Base-by-base conservation (phyloP, 2,329 filamentous ascomycete species). In the Fusarium sp. region DNA sequence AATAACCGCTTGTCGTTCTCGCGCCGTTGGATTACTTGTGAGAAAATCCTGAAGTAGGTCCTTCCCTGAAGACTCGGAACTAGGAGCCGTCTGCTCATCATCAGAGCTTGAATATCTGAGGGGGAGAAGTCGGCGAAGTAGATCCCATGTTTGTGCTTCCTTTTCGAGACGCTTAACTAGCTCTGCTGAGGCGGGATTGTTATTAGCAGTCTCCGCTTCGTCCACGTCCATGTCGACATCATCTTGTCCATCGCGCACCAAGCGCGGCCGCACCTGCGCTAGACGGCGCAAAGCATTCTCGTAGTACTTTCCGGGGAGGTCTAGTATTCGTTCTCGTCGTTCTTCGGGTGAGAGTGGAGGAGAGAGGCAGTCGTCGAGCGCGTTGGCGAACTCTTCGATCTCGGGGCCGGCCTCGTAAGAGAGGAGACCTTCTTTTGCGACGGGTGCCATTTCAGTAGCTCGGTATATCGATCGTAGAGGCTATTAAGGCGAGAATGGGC, bases 81-180 rank as follows among this genome's bases (percentile, higher is more conserved):
- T 74, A 53, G 76, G 71, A 73, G 65, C 74, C 66, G 51, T 79
- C 76, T 56, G 70, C 25, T 58, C 55, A 13, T 54, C 28, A 24
- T 59, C 64, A 24, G 67, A 61, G 13, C 72, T 61, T 32, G 82
- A 79, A 72, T 92, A 89, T 69, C 91, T 85, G 63, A 92, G 76
- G 10, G 89, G 87, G 47, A 97, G 83, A 59, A 96, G 81, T 35
- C 91, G 85, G 44, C 88, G 85, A 56, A 98, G 79, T 26, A 98
- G 81, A 72, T 96, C 89, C 95, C 95, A 99, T 0, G 93, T 95
- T 70, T 96, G 92, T 36, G 88, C 87, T 76, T 99, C 95, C 64
- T 90, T 84, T 75, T 96, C 88, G 83, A 92, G 90, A 53, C 84
- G 71, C 84, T 62, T 72, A 44, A 67, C 70, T 43, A 75, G 69